Percentiles rank a stretch among this genome's conserved stretches.
Conservation (phyloP, 2,329 filamentous ascomycete species). For the Beauveria sp. region DNA sequence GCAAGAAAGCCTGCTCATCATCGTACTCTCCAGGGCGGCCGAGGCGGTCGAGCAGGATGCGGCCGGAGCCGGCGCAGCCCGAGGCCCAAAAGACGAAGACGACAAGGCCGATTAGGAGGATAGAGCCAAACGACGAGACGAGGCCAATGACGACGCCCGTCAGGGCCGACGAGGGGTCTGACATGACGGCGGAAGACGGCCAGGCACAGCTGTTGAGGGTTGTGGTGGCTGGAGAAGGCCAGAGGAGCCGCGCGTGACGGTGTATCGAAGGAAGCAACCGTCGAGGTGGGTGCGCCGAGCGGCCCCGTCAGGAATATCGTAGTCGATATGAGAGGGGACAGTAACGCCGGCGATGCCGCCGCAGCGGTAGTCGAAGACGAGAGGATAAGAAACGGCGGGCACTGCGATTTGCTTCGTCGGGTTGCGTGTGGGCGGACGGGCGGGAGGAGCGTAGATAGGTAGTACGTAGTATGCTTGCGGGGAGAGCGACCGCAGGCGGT, state of each 20-base stretch:
- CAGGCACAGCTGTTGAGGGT: background rate
- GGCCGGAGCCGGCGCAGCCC: constrained; percentile 62
- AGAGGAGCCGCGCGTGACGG: background rate
- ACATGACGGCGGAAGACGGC: constrained; percentile 10
- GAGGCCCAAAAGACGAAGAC: constrained; percentile 89
- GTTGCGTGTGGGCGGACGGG: background rate
- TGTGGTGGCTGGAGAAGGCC: background rate
- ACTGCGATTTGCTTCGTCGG: background rate
- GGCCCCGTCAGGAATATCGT: background rate
- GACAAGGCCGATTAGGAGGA: constrained; percentile 71
- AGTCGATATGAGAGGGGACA: no score
- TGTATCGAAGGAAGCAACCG: background rate
- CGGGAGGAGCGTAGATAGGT: background rate
- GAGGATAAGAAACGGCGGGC: background rate
- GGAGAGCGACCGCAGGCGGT: background rate
- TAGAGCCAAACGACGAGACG: constrained; percentile 87
- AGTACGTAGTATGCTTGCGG: background rate
- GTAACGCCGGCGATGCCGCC: constrained; percentile 6
- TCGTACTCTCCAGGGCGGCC: constrained; percentile 93
- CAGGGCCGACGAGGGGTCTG: constrained; percentile 33
- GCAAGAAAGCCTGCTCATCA: constrained; percentile 88
- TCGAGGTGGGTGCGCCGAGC: background rate
- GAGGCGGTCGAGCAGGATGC: constrained; percentile 89
- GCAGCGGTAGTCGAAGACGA: constrained; percentile 1
- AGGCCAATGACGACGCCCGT: constrained; percentile 90